phyloP scores from a whole-genome alignment of 768 basidiomycete genomes.

The Gautieria morchelliformis region DNA sequence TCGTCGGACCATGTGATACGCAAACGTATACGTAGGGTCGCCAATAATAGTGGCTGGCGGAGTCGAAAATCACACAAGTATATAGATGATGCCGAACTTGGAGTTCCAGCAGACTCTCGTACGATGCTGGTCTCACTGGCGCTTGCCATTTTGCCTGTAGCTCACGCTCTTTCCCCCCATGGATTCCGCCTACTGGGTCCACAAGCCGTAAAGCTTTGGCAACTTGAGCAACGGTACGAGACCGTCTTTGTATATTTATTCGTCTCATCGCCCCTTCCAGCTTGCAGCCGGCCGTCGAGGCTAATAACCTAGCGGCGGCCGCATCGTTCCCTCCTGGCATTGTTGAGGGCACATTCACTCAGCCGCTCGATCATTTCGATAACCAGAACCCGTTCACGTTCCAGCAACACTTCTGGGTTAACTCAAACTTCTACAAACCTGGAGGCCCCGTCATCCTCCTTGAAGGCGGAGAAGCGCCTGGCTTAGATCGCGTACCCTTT shows the following conservation, averaged over 20 bases:
- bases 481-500: conserved; percentile 46
- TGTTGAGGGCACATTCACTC: conserved; percentile 39
- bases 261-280: background rate
- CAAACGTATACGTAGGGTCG: no score
- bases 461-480: conserved; percentile 90
- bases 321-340: background rate
- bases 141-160: background rate
- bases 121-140: background rate
- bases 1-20: no score
- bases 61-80: no score
- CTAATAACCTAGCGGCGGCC: background rate
- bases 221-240: background rate
- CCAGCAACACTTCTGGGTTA: conserved; percentile 89
- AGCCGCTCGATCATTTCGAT: conserved; percentile 79
- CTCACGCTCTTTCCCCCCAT: background rate
- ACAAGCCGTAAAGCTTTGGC: conserved; percentile 1
- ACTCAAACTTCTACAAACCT: conserved; percentile 58
- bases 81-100: no score
- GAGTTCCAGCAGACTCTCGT: background rate
- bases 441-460: conserved; percentile 82
- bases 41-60: no score
- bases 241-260: background rate
- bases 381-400: conserved; percentile 50
- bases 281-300: background rate
- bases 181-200: background rate